phyloP scores from a whole-genome alignment of 140 eudicot genomes.

The Senecio squalidus region DNA sequence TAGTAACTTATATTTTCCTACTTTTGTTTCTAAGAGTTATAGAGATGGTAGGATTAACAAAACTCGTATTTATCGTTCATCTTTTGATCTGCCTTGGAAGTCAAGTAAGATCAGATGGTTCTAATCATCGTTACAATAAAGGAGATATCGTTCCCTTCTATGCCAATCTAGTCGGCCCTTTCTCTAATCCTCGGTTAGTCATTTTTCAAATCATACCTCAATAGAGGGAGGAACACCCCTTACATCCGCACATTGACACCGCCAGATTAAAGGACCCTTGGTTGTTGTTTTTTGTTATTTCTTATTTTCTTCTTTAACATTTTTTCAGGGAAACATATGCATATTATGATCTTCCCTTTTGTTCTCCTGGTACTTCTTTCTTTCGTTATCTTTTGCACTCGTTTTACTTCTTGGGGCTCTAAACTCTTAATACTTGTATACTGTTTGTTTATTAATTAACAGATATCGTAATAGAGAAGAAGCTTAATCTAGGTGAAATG shows the following conservation, averaged over 20 bases:
- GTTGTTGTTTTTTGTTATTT: neutral
- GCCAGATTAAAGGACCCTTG: too few relatives aligned
- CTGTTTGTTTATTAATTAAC: neutral
- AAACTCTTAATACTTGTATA: neutral
- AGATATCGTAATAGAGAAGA: conserved; percentile 24
- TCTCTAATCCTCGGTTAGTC: conserved; percentile 29
- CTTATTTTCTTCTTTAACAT: neutral
- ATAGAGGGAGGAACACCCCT: too few relatives aligned
- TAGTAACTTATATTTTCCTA: neutral
- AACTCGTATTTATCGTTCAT: conserved; percentile 13
- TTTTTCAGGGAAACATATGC: conserved; percentile 41
- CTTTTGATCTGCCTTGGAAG: conserved; percentile 21
- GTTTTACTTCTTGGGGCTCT: neutral
- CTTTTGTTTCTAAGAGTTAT: neutral
- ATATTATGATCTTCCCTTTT: conserved; percentile 53
- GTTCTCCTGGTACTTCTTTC: conserved; percentile 40
- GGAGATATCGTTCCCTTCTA: conserved; percentile 51
- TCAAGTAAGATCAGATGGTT: conserved; percentile 36
- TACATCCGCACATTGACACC: too few relatives aligned
- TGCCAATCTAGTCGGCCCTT: conserved; percentile 52
- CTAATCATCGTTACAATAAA: conserved; percentile 31
- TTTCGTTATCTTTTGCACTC: neutral
- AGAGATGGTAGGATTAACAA: conserved; percentile 10
- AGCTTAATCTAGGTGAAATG: conserved; percentile 29
- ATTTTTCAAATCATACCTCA: neutral